A percentile compares a stretch with the other conserved stretches of the same genome.
These are phyloP conservation scores for Pseudogymnoascus sp. DNA, from an alignment of 2,329 filamentous ascomycete species.

Conservation along the genomic window DNA sequence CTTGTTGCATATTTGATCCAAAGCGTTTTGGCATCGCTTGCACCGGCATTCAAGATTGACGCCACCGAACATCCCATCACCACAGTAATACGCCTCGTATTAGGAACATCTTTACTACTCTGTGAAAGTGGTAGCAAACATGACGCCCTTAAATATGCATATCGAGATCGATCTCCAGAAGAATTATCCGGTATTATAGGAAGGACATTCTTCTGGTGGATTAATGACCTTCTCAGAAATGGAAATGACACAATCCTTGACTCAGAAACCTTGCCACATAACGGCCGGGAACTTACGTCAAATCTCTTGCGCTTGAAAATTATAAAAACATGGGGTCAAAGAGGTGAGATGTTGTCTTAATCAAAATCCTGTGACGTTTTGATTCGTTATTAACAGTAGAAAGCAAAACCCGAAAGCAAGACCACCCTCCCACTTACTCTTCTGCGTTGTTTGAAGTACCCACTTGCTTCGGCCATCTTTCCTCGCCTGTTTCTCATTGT, in stretches of 20 bases:
- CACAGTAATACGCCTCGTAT: constrained; percentile 8
- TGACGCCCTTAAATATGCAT: neutral
- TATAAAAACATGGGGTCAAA: constrained; percentile 11
- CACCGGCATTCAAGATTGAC: neutral
- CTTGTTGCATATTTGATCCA: neutral
- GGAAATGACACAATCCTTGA: constrained; percentile 18
- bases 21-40: neutral
- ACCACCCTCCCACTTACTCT: constrained; percentile 27
- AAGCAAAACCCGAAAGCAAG: constrained; percentile 21
- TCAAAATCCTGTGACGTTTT: constrained; percentile 12
- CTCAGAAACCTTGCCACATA: constrained; percentile 17
- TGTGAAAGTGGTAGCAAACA: constrained; percentile 14
- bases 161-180: constrained; percentile 14
- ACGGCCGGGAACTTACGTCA: constrained; percentile 15
- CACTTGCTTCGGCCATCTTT: constrained; percentile 27
- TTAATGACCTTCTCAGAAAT: constrained; percentile 18
- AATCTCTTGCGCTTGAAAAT: constrained; percentile 5
- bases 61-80: constrained; percentile 7
- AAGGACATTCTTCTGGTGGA: constrained; percentile 19
- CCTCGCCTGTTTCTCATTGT: constrained; percentile 32
- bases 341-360: constrained; percentile 11
- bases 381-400: neutral
- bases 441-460: constrained; percentile 23
- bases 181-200: constrained; percentile 15
- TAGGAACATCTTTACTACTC: constrained; percentile 11